phyloP scores from a whole-genome alignment of 2,329 filamentous ascomycete species.

The Xylaria arbuscula region DNA sequence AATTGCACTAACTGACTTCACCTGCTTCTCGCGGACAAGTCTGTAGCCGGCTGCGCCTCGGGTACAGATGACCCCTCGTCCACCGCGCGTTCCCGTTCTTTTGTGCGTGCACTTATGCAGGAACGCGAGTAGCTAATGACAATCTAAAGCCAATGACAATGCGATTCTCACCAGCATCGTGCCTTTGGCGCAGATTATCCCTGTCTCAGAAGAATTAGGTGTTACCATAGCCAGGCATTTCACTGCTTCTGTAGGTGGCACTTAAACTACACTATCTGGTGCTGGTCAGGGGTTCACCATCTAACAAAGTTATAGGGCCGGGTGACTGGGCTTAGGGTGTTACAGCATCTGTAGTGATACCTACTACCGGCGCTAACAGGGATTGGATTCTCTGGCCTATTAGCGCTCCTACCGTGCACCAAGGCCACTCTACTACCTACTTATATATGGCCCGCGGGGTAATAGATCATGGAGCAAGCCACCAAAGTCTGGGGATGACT shows the following conservation, averaged over 20 bases:
- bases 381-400: conserved; percentile 8
- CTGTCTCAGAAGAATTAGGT: conserved; percentile 6
- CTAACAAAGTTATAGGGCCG: conserved; percentile 9
- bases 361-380: conserved; percentile 2
- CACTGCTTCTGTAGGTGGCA: background rate
- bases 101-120: conserved; percentile 30
- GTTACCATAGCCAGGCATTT: conserved; percentile 1
- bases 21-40: conserved; percentile 28
- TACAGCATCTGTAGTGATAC: background rate
- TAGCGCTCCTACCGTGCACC: background rate
- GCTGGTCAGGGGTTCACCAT: conserved; percentile 4
- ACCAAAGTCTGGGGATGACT: background rate
- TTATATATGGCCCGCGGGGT: conserved; percentile 2
- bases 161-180: background rate
- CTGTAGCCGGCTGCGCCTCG: background rate
- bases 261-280: conserved; percentile 1
- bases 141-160: conserved; percentile 20
- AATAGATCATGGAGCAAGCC: conserved; percentile 5
- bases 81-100: background rate
- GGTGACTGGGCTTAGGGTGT: conserved; percentile 9
- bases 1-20: background rate
- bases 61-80: conserved; percentile 3
- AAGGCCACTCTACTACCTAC: background rate
- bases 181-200: conserved; percentile 4
- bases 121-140: conserved; percentile 21